A percentile compares a stretch with the other conserved stretches of the same genome.
phyloP scores from a whole-genome alignment of 1,284 basidiomycete genomes.

The Boletus semigastroideus region DNA sequence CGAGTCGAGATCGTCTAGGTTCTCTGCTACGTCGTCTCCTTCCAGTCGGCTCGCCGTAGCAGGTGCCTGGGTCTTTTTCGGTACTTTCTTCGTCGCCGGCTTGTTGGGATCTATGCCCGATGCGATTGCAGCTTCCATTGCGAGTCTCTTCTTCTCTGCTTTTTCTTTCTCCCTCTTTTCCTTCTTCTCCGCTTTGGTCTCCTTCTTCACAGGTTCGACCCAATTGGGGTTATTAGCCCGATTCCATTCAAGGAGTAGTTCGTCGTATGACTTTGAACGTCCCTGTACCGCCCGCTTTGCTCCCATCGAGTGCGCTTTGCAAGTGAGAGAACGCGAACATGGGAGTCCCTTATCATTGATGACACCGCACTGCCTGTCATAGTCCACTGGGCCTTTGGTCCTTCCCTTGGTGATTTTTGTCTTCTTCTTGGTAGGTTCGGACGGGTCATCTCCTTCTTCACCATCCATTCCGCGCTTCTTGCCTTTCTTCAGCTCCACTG shows the following conservation, averaged over 20 bases:
- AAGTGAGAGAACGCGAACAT: slow-evolving; percentile 95
- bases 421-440: slow-evolving; percentile 72
- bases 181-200: slow-evolving; percentile 80
- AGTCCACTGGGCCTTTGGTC: slow-evolving; percentile 83
- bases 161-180: slow-evolving; percentile 78
- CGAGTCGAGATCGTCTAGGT: slow-evolving; percentile 77
- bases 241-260: slow-evolving; percentile 90
- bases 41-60: slow-evolving; percentile 45
- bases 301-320: slow-evolving; percentile 98
- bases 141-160: slow-evolving; percentile 69
- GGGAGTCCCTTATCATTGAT: slow-evolving; percentile 95
- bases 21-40: slow-evolving; percentile 65
- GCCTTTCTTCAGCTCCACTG: slow-evolving; percentile 35
- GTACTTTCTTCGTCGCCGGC: slow-evolving; percentile 54
- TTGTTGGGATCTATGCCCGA: slow-evolving; percentile 50
- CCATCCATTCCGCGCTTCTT: slow-evolving; percentile 79
- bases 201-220: slow-evolving; percentile 87
- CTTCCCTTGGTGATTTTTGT: slow-evolving; percentile 75
- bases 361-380: slow-evolving; percentile 94
- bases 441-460: slow-evolving; percentile 56
- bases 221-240: slow-evolving; percentile 90
- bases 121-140: slow-evolving; percentile 63
- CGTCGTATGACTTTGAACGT: slow-evolving; percentile 84
- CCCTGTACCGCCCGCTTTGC: slow-evolving; percentile 92
- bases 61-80: slow-evolving; percentile 47